Base-by-base conservation (phyloP, 1,139 yeast species). In the Pichia sorboxylosa region DNA sequence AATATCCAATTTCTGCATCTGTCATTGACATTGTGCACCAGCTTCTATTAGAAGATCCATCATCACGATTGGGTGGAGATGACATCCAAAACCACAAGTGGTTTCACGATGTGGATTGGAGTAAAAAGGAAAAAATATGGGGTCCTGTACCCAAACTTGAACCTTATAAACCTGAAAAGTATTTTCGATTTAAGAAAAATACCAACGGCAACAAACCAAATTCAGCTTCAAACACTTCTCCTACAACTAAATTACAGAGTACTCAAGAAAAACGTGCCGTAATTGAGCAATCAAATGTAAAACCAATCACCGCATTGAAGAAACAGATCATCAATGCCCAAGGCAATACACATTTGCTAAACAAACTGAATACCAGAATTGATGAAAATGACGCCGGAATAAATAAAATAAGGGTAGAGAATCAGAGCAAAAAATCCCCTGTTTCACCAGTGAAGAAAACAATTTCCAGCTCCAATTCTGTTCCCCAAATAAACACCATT, bases 51-150 rank as follows among this genome's bases (percentile, higher is more conserved):
- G 54, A 69, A 3, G 64, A 83, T 43, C 93, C 95, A 0, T 63
- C 65, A 15, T 61, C 68, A 26, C 63, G 98, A 46, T 66, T 75
- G 27, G 63, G 75, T 1, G 62, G 83, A 16, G 60, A 59, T 3
- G 71, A 70, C 39, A 71, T 90, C 29, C 75, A 82, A 61, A 49
- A 54, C n/a, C 93, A 85, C 51, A 68, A 65, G 29, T 87, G 93
- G 67, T 84, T 85, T 48, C 63, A 65, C 29, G 65, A 63, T 5
- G 56, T 79, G 7, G 66, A 82, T 42, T 87, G 94, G 78, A 54
- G 61, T 20, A 72, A 79, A 44, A 68, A 69, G 38, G 68, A 69
- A 29, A 58, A 58, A 40, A 65, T 90, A 13, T 90, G 98, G 98
- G 58, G 63, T 1, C 64, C 67, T 6, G 81, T 81, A 1, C 98